Evolutionary conservation across 805 yeast species (phyloP).

Genomic region (Zygosaccharomyces siamensis): DNA sequence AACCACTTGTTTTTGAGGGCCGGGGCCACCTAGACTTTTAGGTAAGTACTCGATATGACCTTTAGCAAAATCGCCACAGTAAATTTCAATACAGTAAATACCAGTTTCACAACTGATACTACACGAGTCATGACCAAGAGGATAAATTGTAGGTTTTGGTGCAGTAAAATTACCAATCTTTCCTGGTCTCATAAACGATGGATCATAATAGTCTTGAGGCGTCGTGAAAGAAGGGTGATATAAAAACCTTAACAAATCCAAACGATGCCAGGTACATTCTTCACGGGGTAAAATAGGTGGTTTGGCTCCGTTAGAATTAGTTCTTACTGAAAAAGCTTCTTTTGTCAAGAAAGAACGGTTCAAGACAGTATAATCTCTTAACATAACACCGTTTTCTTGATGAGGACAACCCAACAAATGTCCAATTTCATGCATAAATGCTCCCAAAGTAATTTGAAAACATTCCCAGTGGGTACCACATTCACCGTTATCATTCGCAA

Average conservation of each 20-base stretch:
- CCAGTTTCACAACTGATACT: conserved; percentile 57
- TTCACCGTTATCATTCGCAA: conserved; percentile 86
- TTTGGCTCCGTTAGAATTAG: conserved; percentile 43
- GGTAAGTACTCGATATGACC: conserved; percentile 62
- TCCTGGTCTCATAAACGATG: conserved; percentile 35
- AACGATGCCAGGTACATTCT: conserved; percentile 83
- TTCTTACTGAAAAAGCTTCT: conserved; percentile 55
- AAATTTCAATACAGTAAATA: conserved; percentile 68
- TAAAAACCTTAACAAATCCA: conserved; percentile 72
- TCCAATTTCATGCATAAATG: conserved; percentile 93
- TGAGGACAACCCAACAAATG: conserved; percentile 90
- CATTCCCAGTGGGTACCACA: conserved; percentile 92
- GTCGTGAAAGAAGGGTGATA: conserved; percentile 75
- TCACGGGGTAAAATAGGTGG: conserved; percentile 50
- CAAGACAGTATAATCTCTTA: conserved; percentile 75
- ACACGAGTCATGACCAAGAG: conserved; percentile 43
- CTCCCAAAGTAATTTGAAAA: conserved; percentile 79
- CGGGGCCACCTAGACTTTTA: conserved; percentile 49
- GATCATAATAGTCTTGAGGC: conserved; percentile 58
- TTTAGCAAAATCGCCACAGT: conserved; percentile 48
- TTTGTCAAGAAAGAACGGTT: conserved; percentile 76
- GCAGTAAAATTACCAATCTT: conserved; percentile 28
- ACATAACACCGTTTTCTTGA: conserved; percentile 85
- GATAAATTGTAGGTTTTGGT: conserved; percentile 41
- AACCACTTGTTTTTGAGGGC: conserved; percentile 49